phyloP scores from a whole-genome alignment of 106 monocot genomes.

The Agapanthus africanus region DNA sequence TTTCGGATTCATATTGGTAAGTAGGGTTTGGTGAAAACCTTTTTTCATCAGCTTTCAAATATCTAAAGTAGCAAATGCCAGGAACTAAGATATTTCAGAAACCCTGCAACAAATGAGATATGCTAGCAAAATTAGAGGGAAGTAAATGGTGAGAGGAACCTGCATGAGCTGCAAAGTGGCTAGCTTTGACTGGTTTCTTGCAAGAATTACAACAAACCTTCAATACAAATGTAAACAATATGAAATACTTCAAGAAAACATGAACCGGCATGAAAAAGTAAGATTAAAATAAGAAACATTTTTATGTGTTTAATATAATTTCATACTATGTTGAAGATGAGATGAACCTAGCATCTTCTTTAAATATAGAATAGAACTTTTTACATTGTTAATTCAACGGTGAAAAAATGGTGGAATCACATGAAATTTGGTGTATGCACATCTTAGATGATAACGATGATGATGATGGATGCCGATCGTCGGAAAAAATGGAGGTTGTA shows the following conservation, averaged over 20 bases:
- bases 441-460: too few species aligned
- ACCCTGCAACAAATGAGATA: background rate
- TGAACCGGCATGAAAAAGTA: background rate
- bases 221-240: conserved; percentile 3
- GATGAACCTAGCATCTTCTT: background rate
- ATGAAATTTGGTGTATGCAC: too few species aligned
- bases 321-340: background rate
- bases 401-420: too few species aligned
- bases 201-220: conserved; percentile 16
- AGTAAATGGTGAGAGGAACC: conserved; percentile 6
- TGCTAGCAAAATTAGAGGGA: background rate
- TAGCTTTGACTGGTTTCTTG: background rate
- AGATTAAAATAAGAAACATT: background rate
- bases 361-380: too few species aligned
- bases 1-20: background rate
- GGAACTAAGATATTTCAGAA: background rate
- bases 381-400: too few species aligned
- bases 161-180: conserved; percentile 11
- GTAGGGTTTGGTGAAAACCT: background rate
- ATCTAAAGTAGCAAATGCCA: background rate
- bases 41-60: background rate
- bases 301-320: background rate
- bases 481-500: too few species aligned
- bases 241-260: background rate
- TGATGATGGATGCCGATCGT: too few species aligned